Base-by-base conservation (phyloP, 257 asterid species). In the Fraxinus excelsior region DNA sequence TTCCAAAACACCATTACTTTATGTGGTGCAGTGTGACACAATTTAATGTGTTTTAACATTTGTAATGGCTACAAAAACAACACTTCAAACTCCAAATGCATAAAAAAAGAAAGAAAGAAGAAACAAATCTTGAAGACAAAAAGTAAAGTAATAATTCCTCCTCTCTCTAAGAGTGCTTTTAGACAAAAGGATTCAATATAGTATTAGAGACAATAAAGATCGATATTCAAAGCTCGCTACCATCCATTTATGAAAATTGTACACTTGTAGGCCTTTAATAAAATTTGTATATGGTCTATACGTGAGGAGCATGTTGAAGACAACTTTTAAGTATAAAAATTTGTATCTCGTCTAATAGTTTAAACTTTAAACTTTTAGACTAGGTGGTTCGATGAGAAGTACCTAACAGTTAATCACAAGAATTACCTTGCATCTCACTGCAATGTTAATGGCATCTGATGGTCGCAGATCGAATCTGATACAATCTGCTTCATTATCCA, bases 371-470 rank as follows among this genome's bases (percentile, higher is more conserved):
- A 10, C 12, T 6, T 18, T 51, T 51, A 44, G 11, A 51, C 23
- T 2, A 51, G 2, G 10, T 51, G 62, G 23, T 51, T 18, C 18
- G 18, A 51, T 1, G 21, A 19, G 25, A 19, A 51, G 21, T 5
- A 51, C 23, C 19, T 18, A 51, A 51, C 1, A 14, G 62, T 53
- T 18, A 4, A 3, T n/a, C 9, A 19, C 3, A 0, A 9, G 26
- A 53, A n/a, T 78, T 85, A 94, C 99, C 99, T 92, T 91, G 96
- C 97, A 93, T 89, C 93, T 93, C 72, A 95, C 98, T 6, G 96
- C 99, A 77, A 95, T 95, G 84, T 95, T 95, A 76, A 95, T 95
- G 76, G 99, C 99, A 87, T 95, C 99, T 1, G 97, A 95, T 29
- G 99, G 99, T 21, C 98, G 96, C 73, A 95, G 94, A 84, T 95